Base-by-base conservation (phyloP, 306 rosid genomes). In the Leucaena leucocephala region DNA sequence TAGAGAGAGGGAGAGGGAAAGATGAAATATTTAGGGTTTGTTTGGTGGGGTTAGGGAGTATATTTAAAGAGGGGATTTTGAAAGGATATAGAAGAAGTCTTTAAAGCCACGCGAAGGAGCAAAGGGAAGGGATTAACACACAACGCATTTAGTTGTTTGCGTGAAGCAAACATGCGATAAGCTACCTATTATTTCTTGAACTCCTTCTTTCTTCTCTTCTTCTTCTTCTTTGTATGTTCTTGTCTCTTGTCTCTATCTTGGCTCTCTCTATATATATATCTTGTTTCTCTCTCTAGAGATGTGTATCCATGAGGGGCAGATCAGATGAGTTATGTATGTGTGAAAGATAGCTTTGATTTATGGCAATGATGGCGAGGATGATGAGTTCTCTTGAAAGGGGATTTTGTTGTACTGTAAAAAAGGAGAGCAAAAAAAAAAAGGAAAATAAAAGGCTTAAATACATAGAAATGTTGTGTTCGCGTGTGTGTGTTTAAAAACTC, bases 131-230 rank as follows among this genome's bases (percentile, higher is more conserved):
- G 78, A 77, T 88, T 90, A 89, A 84, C 88, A 69, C 82, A 27
- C 27, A n/a, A 71, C 83, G 86, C 88, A 92, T 88, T 87, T 88
- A 87, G 89, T 84, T 84, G 85, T 72, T 94, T 91, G 98, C 97
- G 97, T 94, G 97, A 94, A 94, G 97, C 94, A 94, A 94, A 89
- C 94, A 90, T 84, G 88, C 80, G 89, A 92, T 88, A 27, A 27
- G 27, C 27, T 27, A 27, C 27, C 27, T 27, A 27, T 27, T 27
- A 27, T 27, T 27, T 27, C 27, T 63, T 43, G 27, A 27, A 27
- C 35, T 55, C 71, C 48, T 35, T 3, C 64, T 46, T 43, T 35
- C 19, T 35, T 15, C 27, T 54, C 88, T 81, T 19, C 27, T 27
- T 27, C 27, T 27, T 27, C 27, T 27, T 27, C 27, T 27, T 27